Base-by-base conservation (phyloP, 345 rosid species). In the Luvunga scandens region DNA sequence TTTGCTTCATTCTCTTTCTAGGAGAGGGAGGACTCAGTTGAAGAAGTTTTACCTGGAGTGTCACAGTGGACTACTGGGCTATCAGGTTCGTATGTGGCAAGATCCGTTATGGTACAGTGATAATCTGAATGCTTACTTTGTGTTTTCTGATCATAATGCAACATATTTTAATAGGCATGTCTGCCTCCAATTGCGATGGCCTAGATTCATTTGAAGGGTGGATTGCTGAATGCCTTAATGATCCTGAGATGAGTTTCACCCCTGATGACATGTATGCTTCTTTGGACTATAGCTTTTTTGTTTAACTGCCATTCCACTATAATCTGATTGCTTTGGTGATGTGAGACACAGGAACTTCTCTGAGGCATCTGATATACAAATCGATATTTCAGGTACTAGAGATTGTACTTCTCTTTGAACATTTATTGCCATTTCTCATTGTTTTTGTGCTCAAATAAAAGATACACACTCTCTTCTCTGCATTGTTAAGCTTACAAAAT, bases 181-280 rank as follows among this genome's bases (percentile, higher is more conserved):
- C 92, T 73, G 90, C 89, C 72, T 81, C 91, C 9, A 72, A 89
- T 82, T 90, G 82, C 24, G 92, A 90, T 33, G 81, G 80, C 64
- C 76, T 88, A 38, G 97, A 91, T 85, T 80, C 89, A 55, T 84
- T 89, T 80, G 98, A 91, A 78, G 83, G 85, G 55, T 93, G 97
- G 98, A 84, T 89, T 57, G 86, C 92, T 70, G 88, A 91, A 57
- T 95, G 90, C 87, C 74, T 95, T 74, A 93, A 90, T 71, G 93
- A 92, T 71, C 22, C 86, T 3, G 97, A 92, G 65, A 87, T 86
- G 84, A 83, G 82, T 72, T 77, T 59, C 42, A 72, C 88, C 67
- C 84, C 91, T 66, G 86, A 87, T 86, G 88, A 90, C 77, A 85
- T 91, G 98, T 92, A 95, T 75, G 94, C 79, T 71, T 79, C 55